Base-by-base conservation (phyloP, 495 filamentous ascomycete genomes). In the Aspergillus panamensis region DNA sequence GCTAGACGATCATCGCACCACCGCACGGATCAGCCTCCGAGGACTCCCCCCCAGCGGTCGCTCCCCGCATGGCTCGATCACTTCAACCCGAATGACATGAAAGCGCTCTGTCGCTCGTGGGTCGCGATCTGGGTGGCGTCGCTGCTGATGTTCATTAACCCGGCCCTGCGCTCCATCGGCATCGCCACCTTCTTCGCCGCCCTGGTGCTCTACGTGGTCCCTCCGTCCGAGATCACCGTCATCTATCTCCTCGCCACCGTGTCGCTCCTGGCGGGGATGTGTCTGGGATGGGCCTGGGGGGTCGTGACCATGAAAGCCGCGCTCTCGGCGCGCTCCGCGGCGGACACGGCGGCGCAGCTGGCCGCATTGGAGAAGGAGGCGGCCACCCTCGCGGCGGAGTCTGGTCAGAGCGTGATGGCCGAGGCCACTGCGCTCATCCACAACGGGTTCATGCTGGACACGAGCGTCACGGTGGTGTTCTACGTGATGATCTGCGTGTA, bases 71-170 rank as follows among this genome's bases (percentile, higher is more conserved):
- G 63, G 67, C 60, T 75, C 32, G 66, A 77, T 51, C 73, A 76
- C 51, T 75, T 75, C 66, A 74, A 77, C 63, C 66, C 55, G 5
- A 66, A 63, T 48, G 73, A 76, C 53, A 52, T 77, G 12, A 77
- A 76, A 59, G 61, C 69, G 17, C 60, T 73, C 20, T 71, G 76
- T 58, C 72, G 73, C 31, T 76, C 72, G 35, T 68, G 65, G 37
- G 57, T 68, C 6, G 72, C 74, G 6, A 68, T 64, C 12, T 77
- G 73, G 73, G 64, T 77, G 31, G 68, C 72, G 2, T 67, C 66
- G 4, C 55, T 77, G 39, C 58, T 77, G 57, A 68, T 76, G 14
- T 70, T 76, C 21, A 77, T 77, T 50, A 49, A 39, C 8, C 70
- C 73, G 8, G 63, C 63, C 1, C 53, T 73, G 48, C 56, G 40